phyloP scores from a whole-genome alignment of 495 filamentous ascomycete genomes.

The Cercophora samala region DNA sequence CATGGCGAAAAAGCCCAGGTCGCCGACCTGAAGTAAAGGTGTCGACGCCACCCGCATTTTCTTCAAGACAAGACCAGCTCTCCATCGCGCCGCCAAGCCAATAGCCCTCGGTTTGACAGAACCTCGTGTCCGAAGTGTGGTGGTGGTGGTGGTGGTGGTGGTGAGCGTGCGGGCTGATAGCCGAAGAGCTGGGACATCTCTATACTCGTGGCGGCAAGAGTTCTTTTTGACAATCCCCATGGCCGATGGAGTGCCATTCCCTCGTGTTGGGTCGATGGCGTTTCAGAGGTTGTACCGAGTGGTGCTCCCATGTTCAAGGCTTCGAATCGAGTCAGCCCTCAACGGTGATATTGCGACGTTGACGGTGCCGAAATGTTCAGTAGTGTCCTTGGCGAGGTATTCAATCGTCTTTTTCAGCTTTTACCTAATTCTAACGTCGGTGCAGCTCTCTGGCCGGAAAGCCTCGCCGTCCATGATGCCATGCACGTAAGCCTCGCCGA shows the following conservation, averaged over 20 bases:
- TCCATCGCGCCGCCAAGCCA: slow-evolving; percentile 16
- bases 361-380: neutral
- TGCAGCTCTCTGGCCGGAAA: slow-evolving; percentile 9
- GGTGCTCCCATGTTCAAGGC: neutral
- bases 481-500: slow-evolving; percentile 16
- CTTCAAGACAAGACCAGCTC: neutral
- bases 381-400: neutral
- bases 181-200: neutral
- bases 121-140: neutral
- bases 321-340: neutral
- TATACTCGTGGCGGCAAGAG: neutral
- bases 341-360: neutral
- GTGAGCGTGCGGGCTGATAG: neutral
- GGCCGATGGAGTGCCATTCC: neutral
- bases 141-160: neutral
- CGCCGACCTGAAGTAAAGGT: neutral
- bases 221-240: neutral
- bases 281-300: neutral
- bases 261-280: slow-evolving; percentile 1
- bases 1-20: slow-evolving; percentile 6
- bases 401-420: neutral
- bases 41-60: slow-evolving; percentile 6
- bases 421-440: slow-evolving; percentile 14
- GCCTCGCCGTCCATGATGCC: slow-evolving; percentile 19
- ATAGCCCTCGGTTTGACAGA: slow-evolving; percentile 15